Evolutionary conservation across 2,329 filamentous ascomycete species (phyloP), one percentile per base, ranked within the genome.

Genomic region (Paracoccidioides lutzii): DNA sequence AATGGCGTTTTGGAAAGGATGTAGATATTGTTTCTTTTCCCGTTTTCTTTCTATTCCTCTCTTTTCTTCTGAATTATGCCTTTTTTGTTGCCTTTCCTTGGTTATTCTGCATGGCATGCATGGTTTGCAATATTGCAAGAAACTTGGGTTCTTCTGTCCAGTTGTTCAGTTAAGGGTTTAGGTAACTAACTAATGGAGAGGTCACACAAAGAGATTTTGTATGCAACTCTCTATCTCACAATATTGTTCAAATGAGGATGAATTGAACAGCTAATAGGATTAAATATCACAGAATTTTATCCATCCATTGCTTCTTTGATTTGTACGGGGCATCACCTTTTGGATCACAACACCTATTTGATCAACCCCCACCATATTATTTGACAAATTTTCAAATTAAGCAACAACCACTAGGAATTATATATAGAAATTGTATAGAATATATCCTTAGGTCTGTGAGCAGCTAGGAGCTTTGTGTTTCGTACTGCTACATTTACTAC

Each of bases 1-100:
- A 78, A 79, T 59, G 84, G 81, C 56, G 76, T 90, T 57, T 67
- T 78, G 61, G 72, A 67, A 37, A 71, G 71, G 38, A 69, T 78
- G 54, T 73, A 63, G 61, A 52, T 22, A 42, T 37, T 22, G 22
- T 22, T 22, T 22, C 22, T 22, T 22, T 22, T 22, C 22, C 2
- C 22, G 22, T 22, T 22, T 33, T 54, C 10, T 30, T 54, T 40
- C 22, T 2, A 28, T 42, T 50, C 10, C 14, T 9, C 42, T 42
- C 40, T 10, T 37, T 50, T 12, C 22, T 38, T 14, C 30, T 28
- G 43, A 22, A 37, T 4, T 45, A 9, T 22, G 46, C 4, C n/a
- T 33, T 49, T 32, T 43, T n/a, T 32, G 14, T 53, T 48, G 33
- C 35, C 41, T 22, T 12, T 32, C 30, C 5, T 15, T 28, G n/a